Base-by-base conservation (phyloP, 2,329 filamentous ascomycete genomes). In the Ophiocordyceps australis region DNA sequence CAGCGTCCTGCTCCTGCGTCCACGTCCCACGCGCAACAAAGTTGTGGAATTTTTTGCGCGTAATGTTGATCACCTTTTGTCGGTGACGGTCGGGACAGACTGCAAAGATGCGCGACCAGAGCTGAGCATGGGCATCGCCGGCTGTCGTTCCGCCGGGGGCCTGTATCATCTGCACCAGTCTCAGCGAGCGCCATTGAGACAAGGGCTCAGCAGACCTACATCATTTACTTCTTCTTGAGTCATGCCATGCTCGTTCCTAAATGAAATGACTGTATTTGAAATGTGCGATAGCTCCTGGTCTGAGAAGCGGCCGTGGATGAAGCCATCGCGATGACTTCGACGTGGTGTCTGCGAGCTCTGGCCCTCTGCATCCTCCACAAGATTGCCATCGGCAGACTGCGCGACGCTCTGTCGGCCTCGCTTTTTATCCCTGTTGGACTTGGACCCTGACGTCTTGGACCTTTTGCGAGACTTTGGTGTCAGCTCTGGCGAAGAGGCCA, bases 41-140 rank as follows among this genome's bases (percentile, higher is more conserved):
- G 32, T 73, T 74, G 49, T 79, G 70, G 33, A 70, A 81, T 16
- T 62, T 59, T 27, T 72, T 63, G 24, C 74, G 62, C 17, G 64
- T 65, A 33, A 64, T 55, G 28, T 62, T 57, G 30, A 65, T 60
- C 7, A 73, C 42, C 36, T 64, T 66, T 31, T 59, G 54, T 9
- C 62, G 53, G n/a, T 54, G 50, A 9, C 65, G 53, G 23, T 59
- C 46, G 0, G 63, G 61, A 29, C 62, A 61, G 7, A 52, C 52
- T 4, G 52, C 49, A 23, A 49, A 47, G n/a, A 73, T 46, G 4
- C 38, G 37, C 11, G 46, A 39, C 65, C 67, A 73, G 7, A 74
- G 50, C 9, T 57, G 49, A 5, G 42, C 40, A 29, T 57, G 43
- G 5, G 39, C 30, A 10, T 49, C 40, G 16, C 49, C 47, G 5